phyloP scores from a whole-genome alignment of 202 grass and related monocot species.

The Eragrostis tef region DNA sequence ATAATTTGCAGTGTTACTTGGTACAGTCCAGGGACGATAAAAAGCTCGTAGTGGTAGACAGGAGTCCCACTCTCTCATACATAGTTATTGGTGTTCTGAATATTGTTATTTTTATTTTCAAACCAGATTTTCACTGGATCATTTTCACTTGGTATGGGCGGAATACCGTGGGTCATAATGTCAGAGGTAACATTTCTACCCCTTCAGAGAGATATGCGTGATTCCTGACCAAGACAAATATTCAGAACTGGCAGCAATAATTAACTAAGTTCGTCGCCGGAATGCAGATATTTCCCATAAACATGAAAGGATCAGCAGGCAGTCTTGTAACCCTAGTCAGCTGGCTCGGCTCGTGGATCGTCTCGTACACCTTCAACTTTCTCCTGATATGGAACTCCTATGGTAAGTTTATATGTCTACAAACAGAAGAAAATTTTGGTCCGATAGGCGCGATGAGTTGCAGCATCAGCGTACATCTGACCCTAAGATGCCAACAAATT shows the following conservation, averaged over 20 bases:
- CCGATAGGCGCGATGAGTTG: not conserved
- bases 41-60: too few species aligned
- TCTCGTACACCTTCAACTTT: slow-evolving; percentile 83
- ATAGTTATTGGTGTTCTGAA: not conserved
- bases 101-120: not conserved
- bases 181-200: slow-evolving; percentile 60
- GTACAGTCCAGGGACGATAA: too few species aligned
- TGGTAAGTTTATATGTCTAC: slow-evolving; percentile 43
- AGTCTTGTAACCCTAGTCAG: slow-evolving; percentile 82
- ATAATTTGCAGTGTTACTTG: too few species aligned
- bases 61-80: not conserved
- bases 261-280: not conserved
- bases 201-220: not conserved
- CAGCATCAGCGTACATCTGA: not conserved
- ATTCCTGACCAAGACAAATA: not conserved
- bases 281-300: slow-evolving; percentile 81
- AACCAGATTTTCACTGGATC: slow-evolving; percentile 69
- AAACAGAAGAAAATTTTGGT: not conserved
- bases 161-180: slow-evolving; percentile 93
- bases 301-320: slow-evolving; percentile 81
- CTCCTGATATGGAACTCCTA: slow-evolving; percentile 75
- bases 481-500: not conserved
- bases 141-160: slow-evolving; percentile 82
- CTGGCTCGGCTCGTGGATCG: slow-evolving; percentile 76
- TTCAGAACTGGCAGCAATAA: not conserved